Evolutionary conservation across 306 rosid genomes (phyloP).

Genomic region (Pyrus communis): DNA sequence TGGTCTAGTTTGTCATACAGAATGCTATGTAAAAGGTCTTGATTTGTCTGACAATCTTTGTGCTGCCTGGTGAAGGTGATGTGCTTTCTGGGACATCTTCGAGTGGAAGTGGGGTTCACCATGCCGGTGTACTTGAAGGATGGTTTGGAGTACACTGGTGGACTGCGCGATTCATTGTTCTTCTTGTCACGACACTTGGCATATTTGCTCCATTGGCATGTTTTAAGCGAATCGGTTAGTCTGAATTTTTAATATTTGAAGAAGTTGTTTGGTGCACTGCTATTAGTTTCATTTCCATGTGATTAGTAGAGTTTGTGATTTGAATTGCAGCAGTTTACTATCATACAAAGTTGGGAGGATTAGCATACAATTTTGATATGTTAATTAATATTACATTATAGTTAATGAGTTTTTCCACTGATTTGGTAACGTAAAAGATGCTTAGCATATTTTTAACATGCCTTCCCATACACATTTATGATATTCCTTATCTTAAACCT

Average conservation of each 20-base stretch:
- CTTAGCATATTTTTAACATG: not conserved
- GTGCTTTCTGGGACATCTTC: conserved; percentile 89
- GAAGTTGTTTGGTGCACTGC: not conserved
- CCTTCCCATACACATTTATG: not conserved
- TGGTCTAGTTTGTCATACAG: not conserved
- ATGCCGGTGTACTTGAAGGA: conserved; percentile 72
- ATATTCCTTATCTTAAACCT: not conserved
- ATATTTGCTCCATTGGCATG: conserved; percentile 67
- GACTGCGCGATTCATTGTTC: conserved; percentile 59
- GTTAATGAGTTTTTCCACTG: not conserved
- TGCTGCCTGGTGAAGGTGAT: conserved; percentile 53
- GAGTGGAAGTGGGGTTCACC: conserved; percentile 58
- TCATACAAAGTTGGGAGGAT: not conserved
- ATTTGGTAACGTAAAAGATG: not conserved
- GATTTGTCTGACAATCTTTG: conserved; percentile 24
- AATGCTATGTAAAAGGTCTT: not conserved
- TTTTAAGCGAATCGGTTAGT: conserved; percentile 75
- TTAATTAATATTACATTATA: not conserved
- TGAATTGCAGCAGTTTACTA: not conserved
- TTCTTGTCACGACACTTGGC: conserved; percentile 45
- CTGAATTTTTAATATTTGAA: not conserved
- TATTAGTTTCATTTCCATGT: not conserved
- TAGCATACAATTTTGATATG: not conserved
- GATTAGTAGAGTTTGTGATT: not conserved
- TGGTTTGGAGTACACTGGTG: conserved; percentile 91